Percentiles rank a stretch among this genome's conserved stretches.
Conservation (phyloP, 768 basidiomycete species). For the Amanita inopinata region DNA sequence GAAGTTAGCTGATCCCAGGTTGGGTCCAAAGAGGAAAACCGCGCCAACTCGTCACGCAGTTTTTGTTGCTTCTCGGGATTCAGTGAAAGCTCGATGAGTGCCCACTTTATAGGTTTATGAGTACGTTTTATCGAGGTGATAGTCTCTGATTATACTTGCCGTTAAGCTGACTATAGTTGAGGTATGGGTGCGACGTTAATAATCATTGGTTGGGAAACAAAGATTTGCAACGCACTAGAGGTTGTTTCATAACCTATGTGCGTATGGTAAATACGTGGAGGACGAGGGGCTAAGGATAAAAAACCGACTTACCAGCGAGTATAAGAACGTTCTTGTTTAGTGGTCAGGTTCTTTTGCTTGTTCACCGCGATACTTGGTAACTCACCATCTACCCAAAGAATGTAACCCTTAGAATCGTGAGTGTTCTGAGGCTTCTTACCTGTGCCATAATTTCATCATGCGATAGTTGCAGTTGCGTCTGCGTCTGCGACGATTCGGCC, state of each 20-base stretch:
- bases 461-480: conserved; percentile 21
- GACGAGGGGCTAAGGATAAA: not conserved
- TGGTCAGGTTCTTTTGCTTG: too few relatives aligned
- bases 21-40: conserved; percentile 18
- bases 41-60: conserved; percentile 13
- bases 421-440: conserved; percentile 12
- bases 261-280: too few relatives aligned
- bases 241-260: conserved; percentile 18
- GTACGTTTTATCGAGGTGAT: not conserved
- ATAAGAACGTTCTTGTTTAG: conserved; percentile 14
- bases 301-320: conserved; percentile 10
- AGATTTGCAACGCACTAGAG: conserved; percentile 9
- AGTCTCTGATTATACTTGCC: not conserved
- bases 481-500: conserved; percentile 18
- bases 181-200: too few relatives aligned
- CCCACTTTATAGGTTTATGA: conserved; percentile 14
- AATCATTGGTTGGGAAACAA: too few relatives aligned
- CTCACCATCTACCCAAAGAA: not conserved
- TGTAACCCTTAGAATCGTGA: not conserved
- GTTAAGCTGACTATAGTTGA: not conserved
- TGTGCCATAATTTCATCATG: conserved; percentile 34
- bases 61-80: conserved; percentile 13
- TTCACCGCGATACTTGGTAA: too few relatives aligned
- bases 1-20: conserved; percentile 32
- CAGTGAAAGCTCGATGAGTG: conserved; percentile 16